phyloP scores from a whole-genome alignment of 1,284 basidiomycete genomes.

The Cystobasidium slooffiae region DNA sequence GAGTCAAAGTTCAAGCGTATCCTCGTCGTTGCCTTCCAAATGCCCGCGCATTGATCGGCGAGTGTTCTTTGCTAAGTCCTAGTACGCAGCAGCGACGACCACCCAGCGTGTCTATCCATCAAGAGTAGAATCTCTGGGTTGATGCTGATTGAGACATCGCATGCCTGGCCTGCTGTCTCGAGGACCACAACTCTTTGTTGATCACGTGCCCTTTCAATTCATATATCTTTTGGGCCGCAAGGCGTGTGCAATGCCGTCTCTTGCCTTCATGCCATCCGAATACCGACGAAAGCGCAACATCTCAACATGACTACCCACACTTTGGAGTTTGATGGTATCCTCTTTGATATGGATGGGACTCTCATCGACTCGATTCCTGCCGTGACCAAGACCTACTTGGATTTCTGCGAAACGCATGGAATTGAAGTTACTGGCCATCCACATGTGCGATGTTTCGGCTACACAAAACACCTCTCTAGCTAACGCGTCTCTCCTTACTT shows the following conservation, averaged over 20 bases:
- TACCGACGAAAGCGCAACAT: not conserved
- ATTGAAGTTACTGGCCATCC: slow-evolving; percentile 23
- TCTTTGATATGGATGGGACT: slow-evolving; percentile 47
- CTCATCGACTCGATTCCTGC: slow-evolving; percentile 45
- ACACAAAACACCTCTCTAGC: not conserved
- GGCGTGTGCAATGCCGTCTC: not conserved
- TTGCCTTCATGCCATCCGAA: not conserved
- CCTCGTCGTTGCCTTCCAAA: too few relatives aligned
- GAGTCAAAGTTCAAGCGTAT: too few relatives aligned
- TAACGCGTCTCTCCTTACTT: not conserved
- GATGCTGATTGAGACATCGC: too few relatives aligned
- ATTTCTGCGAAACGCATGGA: slow-evolving; percentile 19
- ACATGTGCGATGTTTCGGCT: slow-evolving; percentile 17
- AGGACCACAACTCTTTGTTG: too few relatives aligned
- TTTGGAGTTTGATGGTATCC: slow-evolving; percentile 34
- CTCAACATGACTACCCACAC: slow-evolving; percentile 16
- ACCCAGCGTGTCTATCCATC: too few relatives aligned
- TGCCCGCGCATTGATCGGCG: too few relatives aligned
- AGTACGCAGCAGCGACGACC: too few relatives aligned
- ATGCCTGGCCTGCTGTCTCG: not conserved
- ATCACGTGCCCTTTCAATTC: too few relatives aligned
- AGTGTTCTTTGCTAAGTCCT: too few relatives aligned
- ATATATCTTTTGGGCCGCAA: too few relatives aligned
- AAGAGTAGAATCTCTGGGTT: too few relatives aligned
- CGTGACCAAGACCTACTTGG: slow-evolving; percentile 27